A percentile compares a stretch with the other conserved stretches of the same genome.
Conservation (phyloP, 225 moss, liverwort and hornwort species). For the Physcomitrium patens region DNA sequence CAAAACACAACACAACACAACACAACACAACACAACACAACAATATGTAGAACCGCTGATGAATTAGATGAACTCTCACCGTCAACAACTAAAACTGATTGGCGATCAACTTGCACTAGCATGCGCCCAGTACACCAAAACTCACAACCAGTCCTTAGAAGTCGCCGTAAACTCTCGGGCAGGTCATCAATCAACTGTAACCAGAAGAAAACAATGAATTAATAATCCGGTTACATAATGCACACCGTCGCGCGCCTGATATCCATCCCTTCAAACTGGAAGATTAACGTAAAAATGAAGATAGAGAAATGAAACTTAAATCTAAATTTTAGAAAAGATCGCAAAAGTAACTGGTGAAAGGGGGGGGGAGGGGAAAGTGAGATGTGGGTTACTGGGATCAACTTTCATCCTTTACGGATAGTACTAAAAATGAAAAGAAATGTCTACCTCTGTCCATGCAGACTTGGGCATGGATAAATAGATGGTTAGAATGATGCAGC, state of each 20-base stretch:
- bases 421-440: not conserved
- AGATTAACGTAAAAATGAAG: too few relatives aligned
- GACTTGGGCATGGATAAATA: conserved; percentile 72
- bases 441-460: conserved; percentile 60
- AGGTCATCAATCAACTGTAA: conserved; percentile 64
- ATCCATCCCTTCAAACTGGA: not conserved
- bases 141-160: conserved; percentile 44
- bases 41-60: not conserved
- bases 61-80: conserved; percentile 41
- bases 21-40: not conserved
- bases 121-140: conserved; percentile 92
- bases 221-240: not conserved
- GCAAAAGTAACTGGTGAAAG: not conserved
- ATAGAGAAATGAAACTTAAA: too few relatives aligned
- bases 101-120: conserved; percentile 72
- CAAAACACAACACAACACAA: not conserved
- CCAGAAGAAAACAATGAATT: not conserved
- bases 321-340: too few relatives aligned
- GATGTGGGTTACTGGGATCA: not conserved
- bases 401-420: not conserved
- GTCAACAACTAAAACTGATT: conserved; percentile 67
- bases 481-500: conserved; percentile 81
- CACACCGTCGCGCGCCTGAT: not conserved
- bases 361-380: not conserved
- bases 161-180: conserved; percentile 56